Evolutionary conservation across 306 rosid genomes (phyloP), one percentile per base, ranked within the genome.

Genomic region (Macrotyloma uniflorum): DNA sequence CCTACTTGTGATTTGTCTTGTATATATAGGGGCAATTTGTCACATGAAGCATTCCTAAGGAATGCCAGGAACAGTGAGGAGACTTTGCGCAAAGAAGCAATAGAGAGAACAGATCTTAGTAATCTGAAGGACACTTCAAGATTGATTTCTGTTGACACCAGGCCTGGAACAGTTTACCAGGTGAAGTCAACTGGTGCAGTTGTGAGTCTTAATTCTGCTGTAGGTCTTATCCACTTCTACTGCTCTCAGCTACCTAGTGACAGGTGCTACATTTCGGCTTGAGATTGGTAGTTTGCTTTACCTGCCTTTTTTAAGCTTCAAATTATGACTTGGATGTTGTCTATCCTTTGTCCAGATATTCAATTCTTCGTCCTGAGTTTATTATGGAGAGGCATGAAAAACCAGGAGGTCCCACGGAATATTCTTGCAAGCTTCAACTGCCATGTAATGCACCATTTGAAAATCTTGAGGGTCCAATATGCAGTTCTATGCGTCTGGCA

Each of bases 181-280:
- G 99, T 95, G 77, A 90, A 93, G 83, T 92, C 98, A 71, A 95
- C 99, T 24, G 99, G 99, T 83, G 99, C 99, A 38, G 88, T 93
- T 26, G 99, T 95, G 79, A 95, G 99, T 86, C 89, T 95, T 85
- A 95, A 95, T 85, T 95, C 99, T 85, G 93, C 99, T 58, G 99
- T 93, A 66, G 99, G 99, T 58, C 94, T 95, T 15, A 69, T 91
- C 83, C 99, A 95, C 90, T 95, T 95, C 84, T 95, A 89, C 89
- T 95, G 99, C 91, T 95, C 99, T 75, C 99, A 95, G 86, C 97
- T 95, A 46, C 99, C 99, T 3, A 95, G 98, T 85, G 99, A 95
- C 93, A 95, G 99, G 99, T 95, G 63, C 78, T 79, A 35, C 66
- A 69, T 70, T 81, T 65, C 19, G 63, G 68, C 69, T 38, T 50